These are phyloP conservation scores for Urochloa ruziziensis DNA, from an alignment of 176 grass and related monocot species.

Conservation along the genomic window DNA sequence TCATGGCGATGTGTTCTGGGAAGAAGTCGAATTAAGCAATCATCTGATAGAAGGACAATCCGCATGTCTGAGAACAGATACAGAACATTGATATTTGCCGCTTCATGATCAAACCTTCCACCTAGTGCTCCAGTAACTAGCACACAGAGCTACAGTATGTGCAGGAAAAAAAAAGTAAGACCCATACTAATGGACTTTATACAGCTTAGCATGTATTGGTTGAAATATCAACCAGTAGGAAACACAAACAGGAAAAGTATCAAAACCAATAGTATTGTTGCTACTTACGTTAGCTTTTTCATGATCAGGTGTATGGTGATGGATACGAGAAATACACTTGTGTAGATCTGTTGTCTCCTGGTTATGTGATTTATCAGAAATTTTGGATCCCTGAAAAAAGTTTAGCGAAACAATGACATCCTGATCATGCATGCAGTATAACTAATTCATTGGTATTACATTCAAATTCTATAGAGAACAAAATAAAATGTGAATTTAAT, in stretches of 20 bases:
- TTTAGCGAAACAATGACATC: conserved; percentile 2
- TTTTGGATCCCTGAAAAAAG: conserved; percentile 58
- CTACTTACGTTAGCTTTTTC: conserved; percentile 65
- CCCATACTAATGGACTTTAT: background rate
- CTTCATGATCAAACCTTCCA: conserved; percentile 86
- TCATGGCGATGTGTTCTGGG: conserved; percentile 64
- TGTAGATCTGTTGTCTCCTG: conserved; percentile 79
- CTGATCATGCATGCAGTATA: background rate
- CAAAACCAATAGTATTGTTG: too few species aligned
- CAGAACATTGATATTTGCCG: conserved; percentile 65
- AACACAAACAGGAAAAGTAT: background rate
- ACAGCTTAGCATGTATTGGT: background rate
- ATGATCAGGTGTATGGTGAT: conserved; percentile 28
- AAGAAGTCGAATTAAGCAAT: conserved; percentile 75
- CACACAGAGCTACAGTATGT: conserved; percentile 51
- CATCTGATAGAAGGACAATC: conserved; percentile 71
- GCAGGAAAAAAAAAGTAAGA: conserved; percentile 7
- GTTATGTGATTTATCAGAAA: conserved; percentile 65
- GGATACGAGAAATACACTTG: conserved; percentile 70
- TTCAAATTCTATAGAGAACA: background rate
- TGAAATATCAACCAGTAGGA: background rate
- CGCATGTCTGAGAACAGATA: conserved; percentile 67
- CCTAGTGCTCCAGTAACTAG: conserved; percentile 68
- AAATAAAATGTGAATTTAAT: background rate
- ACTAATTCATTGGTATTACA: background rate